These are phyloP conservation scores for Scedosporium aurantiacum DNA, from an alignment of 2,329 filamentous ascomycete genomes.

Conservation along the genomic window DNA sequence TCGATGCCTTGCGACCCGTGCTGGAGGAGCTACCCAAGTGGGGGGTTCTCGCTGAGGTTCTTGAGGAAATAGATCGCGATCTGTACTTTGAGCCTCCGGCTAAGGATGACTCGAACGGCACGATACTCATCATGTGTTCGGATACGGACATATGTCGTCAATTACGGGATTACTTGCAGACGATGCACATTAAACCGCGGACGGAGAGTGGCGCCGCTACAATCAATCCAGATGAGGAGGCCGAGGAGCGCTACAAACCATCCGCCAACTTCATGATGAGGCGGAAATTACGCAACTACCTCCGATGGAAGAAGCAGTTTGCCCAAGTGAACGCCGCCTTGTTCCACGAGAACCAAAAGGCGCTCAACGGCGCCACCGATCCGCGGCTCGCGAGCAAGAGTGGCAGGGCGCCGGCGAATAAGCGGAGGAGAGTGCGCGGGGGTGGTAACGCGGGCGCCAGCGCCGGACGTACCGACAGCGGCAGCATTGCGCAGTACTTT, in stretches of 20 bases:
- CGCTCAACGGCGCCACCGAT: conserved; percentile 56
- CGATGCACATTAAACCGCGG: conserved; percentile 65
- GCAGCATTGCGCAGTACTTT: conserved; percentile 65
- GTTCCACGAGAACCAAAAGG: conserved; percentile 70
- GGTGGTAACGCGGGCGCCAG: conserved; percentile 47
- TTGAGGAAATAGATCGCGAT: conserved; percentile 88
- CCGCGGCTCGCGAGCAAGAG: conserved; percentile 16
- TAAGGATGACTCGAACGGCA: conserved; percentile 81
- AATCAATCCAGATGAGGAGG: conserved; percentile 33
- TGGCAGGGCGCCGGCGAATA: conserved; percentile 62
- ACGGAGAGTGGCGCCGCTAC: conserved; percentile 13
- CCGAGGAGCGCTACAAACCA: conserved; percentile 45
- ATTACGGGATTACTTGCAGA: conserved; percentile 80
- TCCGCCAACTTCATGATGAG: conserved; percentile 86
- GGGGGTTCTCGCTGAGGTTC: conserved; percentile 74
- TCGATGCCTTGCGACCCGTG: conserved; percentile 62
- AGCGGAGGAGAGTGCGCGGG: conserved; percentile 73
- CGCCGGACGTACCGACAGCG: conserved; percentile 30
- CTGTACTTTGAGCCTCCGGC: conserved; percentile 68
- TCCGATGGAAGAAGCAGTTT: conserved; percentile 85
- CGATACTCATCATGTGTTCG: conserved; percentile 89
- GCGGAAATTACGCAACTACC: conserved; percentile 72
- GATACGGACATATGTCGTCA: conserved; percentile 80
- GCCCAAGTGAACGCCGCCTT: conserved; percentile 70
- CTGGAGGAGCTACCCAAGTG: conserved; percentile 95